Base-by-base conservation (phyloP, 805 yeast species). In the Candida xyloterini region DNA sequence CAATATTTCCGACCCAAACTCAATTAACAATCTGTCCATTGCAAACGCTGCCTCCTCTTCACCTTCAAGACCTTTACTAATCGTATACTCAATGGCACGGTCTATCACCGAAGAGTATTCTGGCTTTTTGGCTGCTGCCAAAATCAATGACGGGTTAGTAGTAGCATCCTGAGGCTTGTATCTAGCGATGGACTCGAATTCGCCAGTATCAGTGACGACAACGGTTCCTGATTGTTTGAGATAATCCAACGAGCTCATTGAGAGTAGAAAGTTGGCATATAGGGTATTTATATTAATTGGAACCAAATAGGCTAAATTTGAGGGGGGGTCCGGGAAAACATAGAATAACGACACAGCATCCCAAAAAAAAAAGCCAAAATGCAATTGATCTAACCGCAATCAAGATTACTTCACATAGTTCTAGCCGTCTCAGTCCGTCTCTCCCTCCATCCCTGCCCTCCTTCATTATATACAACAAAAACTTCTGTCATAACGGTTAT, bases 151-250 rank as follows among this genome's bases (percentile, higher is more conserved):
- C 51, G 99, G 99, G 75, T 93, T 93, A 62, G 99, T 93, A 56
- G 99, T 93, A 53, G 99, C 96, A 70, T 93, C 99, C 75, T 93
- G 98, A 52, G 99, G 99, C 59, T 90, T 86, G 76, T 83, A 93
- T 71, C 88, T 88, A 63, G 96, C 96, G 66, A 93, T 93, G 49
- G 93, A 82, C 67, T 88, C 97, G 65, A 93, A 93, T 68, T 93
- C 99, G 70, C 99, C 99, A 43, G 98, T 89, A 74, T 93, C 99
- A 51, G 99, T 87, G 63, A 93, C 99, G 59, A 93, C 95, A 54
- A 78, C 84, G 50, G 99, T 93, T 54, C 98, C 98, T 41, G 96
- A 63, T 51, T 91, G 85, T 68, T 91, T 93, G 62, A 93, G 81
- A 68, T 83, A 88, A 62, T 84, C 98, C 62, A 93, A 75, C 36